Percentiles rank a stretch among this genome's conserved stretches.
Evolutionary conservation across 345 rosid species (phyloP).

Genomic region (Viola odorata): DNA sequence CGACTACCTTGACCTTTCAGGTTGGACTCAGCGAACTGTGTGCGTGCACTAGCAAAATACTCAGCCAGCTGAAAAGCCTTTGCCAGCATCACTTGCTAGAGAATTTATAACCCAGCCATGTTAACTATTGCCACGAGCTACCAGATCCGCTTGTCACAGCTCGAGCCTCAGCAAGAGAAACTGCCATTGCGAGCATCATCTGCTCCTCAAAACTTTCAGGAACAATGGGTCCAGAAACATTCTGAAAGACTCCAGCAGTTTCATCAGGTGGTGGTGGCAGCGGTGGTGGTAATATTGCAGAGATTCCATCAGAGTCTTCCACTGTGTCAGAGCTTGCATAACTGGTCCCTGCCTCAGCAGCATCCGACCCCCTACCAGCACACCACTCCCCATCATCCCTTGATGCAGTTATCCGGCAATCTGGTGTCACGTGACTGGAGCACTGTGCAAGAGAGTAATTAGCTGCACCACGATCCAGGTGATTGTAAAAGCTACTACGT

Average conservation of each 20-base stretch:
- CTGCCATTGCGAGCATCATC: conserved; percentile 95
- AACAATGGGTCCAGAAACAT: conserved; percentile 41
- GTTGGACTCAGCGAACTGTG: conserved; percentile 8
- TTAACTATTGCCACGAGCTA: conserved; percentile 62
- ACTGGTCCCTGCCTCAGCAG: conserved; percentile 69
- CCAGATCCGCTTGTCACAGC: conserved; percentile 44
- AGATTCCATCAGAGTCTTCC: conserved; percentile 37
- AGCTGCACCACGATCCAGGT: conserved; percentile 36
- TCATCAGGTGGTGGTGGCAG: conserved; percentile 34
- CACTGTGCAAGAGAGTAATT: conserved; percentile 32
- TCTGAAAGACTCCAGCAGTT: conserved; percentile 28
- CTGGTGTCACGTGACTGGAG: conserved; percentile 23
- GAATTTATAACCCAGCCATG: conserved; percentile 9
- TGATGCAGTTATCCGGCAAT: conserved; percentile 23
- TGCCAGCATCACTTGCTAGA: conserved; percentile 16
- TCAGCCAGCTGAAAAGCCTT: conserved; percentile 14
- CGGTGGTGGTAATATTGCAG: conserved; percentile 21
- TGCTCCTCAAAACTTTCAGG: conserved; percentile 95
- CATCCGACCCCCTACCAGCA: conserved; percentile 44
- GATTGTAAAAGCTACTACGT: conserved; percentile 43
- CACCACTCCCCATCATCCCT: conserved; percentile 51
- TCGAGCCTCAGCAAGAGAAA: conserved; percentile 84
- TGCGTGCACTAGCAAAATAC: conserved; percentile 15
- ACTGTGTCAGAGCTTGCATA: conserved; percentile 55
- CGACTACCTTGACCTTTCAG: conserved; percentile 20